Percentiles rank a stretch among this genome's conserved stretches.
These are phyloP conservation scores for Zygotorulaspora mrakii DNA, from an alignment of 1,139 yeast genomes.

Conservation along the genomic window DNA sequence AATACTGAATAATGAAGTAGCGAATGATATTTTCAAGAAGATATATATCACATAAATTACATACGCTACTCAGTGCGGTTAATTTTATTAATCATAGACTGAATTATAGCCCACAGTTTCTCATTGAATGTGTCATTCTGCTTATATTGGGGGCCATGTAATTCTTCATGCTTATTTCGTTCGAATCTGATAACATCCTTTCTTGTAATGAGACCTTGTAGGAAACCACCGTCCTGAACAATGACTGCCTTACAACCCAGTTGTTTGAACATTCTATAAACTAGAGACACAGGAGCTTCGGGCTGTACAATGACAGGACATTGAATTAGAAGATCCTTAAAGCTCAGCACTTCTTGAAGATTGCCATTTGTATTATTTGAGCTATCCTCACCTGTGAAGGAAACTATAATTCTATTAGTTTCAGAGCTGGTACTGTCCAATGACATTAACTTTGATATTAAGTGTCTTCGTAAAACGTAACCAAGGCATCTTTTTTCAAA, in stretches of 20 bases:
- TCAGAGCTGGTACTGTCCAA: constrained; percentile 16
- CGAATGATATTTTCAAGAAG: neutral
- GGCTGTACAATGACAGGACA: constrained; percentile 64
- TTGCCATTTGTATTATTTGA: constrained; percentile 17
- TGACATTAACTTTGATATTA: constrained; percentile 19
- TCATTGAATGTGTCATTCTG: constrained; percentile 29
- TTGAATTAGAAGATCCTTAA: constrained; percentile 47
- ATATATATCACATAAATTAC: neutral
- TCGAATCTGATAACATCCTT: constrained; percentile 60
- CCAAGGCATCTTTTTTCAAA: constrained; percentile 30
- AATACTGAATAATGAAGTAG: constrained; percentile 37
- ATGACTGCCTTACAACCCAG: constrained; percentile 76
- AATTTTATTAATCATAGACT: constrained; percentile 17
- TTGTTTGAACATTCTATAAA: constrained; percentile 67
- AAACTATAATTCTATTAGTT: constrained; percentile 18
- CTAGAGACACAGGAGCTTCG: constrained; percentile 55
- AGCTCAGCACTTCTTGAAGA: constrained; percentile 34
- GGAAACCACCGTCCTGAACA: constrained; percentile 52
- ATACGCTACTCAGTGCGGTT: constrained; percentile 4
- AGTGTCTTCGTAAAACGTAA: constrained; percentile 29
- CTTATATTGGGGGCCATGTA: constrained; percentile 29
- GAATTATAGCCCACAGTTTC: constrained; percentile 24
- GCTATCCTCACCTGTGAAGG: constrained; percentile 20
- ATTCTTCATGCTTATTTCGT: constrained; percentile 27
- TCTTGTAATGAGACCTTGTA: constrained; percentile 63